Percentiles rank a stretch among this genome's conserved stretches.
Evolutionary conservation across 192 early-diverging fungal genomes (phyloP).

Genomic region (Piromyces finnis): DNA sequence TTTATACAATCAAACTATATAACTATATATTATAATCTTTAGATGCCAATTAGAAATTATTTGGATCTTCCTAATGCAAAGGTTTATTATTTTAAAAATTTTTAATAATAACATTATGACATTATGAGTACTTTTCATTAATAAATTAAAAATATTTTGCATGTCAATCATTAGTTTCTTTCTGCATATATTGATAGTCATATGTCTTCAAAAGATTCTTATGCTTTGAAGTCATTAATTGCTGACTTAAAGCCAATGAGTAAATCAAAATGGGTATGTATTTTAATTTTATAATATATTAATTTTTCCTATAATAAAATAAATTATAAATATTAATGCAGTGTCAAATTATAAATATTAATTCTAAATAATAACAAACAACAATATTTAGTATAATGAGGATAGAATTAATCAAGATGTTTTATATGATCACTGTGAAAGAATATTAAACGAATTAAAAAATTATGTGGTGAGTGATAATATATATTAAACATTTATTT

Average conservation of each 20-base stretch:
- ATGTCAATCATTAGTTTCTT: not conserved
- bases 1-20: too few species aligned
- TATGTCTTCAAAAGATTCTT: not conserved
- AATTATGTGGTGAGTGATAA: conserved; percentile 38
- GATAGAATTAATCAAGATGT: conserved; percentile 74
- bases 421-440: conserved; percentile 78
- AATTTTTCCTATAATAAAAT: not conserved
- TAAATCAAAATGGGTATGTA: not conserved
- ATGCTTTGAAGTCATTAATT: not conserved
- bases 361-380: too few species aligned
- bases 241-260: not conserved
- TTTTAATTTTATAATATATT: not conserved
- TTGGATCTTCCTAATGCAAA: not conserved
- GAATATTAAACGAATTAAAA: conserved; percentile 61
- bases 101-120: too few species aligned
- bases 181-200: not conserved
- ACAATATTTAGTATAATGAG: conserved; percentile 67
- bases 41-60: not conserved
- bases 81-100: too few species aligned
- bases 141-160: too few species aligned
- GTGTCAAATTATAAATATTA: too few species aligned
- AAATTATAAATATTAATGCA: conserved; percentile 2
- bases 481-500: too few species aligned
- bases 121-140: too few species aligned
- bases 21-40: not conserved